Base-by-base conservation (phyloP, 1,139 yeast species). In the Yamadazyma sp. region DNA sequence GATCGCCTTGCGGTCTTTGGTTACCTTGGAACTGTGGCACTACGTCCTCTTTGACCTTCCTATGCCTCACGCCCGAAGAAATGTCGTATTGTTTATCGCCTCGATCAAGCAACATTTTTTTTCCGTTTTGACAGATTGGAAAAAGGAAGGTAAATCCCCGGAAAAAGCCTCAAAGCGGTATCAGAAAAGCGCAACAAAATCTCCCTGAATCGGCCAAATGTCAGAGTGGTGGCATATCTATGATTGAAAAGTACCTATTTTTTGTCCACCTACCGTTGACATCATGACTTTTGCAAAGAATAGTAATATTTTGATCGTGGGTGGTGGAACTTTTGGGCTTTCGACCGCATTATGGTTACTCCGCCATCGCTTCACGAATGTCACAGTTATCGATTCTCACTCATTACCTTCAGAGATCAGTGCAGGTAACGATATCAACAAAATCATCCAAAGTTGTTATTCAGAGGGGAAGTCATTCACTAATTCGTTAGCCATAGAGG, bases 281-380 rank as follows among this genome's bases (percentile, higher is more conserved):
- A 14, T 17, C 9, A 27, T 27, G 30, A 8, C 30, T 5, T 6
- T 12, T 28, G 17, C 15, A 6, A 31, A 20, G 18, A 17, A 31
- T 4, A 11, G 17, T 7, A n/a, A 32, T 4, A 15, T 32, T 4
- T 15, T 32, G 20, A 33, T 37, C 17, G 56, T 71, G 23, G 77
- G 77, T 4, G 63, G 72, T 0, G 76, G 76, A 22, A 72, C 65
- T 6, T 71, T 69, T 57, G 77, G 77, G 1, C 56, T 71, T 20
- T 67, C 76, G 20, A 57, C 69, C 8, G 71, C 73, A 4, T 51
- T 60, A 5, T 54, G 62, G 22, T 51, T 72, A 16, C 54, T 60
- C 3, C 37, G 47, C 29, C 37, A 40, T 6, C 56, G 58, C 2
- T 55, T 29, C 12, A 36, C 17, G 17, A 30, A 43, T 18, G 39